Evolutionary conservation across 169 alveolate genomes (phyloP), one percentile per base, ranked within the genome.

Genomic region (Plasmodium adleri): DNA sequence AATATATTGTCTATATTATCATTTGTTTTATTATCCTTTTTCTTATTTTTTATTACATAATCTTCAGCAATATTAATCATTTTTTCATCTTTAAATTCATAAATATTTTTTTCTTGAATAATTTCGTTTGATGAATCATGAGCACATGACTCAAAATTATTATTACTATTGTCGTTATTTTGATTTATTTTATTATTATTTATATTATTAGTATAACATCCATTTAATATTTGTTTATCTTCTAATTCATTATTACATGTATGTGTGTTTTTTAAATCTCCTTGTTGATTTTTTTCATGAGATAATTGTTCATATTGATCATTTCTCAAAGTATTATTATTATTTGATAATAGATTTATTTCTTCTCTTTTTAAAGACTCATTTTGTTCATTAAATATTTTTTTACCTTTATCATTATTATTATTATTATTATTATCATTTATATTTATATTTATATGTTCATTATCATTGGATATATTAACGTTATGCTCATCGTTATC

Each of bases 341-440:
- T 22, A 17, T 56, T 62, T 22, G 22, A 22, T 13, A 22, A 15
- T 24, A 13, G 1, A 22, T 62, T 12, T 54, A 12, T 54, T 6
- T 62, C 45, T 62, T 62, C 50, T 59, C 68, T 59, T 17, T 54
- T 54, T 54, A 15, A 13, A 3, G 15, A n/a, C 20, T 0, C 20
- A 17, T n/a, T 24, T 1, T 62, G 71, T 24, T 5, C 12, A 6
- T 13, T 56, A 56, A 3, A 1, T 56, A 56, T 56, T 7, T 56
- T 22, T 56, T 0, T 9, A 22, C 22, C 9, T 62, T 10, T 62
- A 22, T 10, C 28, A 67, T 50, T 59, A 17, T 12, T 3, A n/a
- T 4, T 24, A 17, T 47, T 9, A 74, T 22, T 59, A 71, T 50
- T 86, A 68, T 24, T 10, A 24, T 50, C 59, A 45, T 74, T 17